Percentiles rank a stretch among this genome's conserved stretches.
Conservation (phyloP, 2,329 filamentous ascomycete species). For the Aspergillus brunneoviolaceus region DNA sequence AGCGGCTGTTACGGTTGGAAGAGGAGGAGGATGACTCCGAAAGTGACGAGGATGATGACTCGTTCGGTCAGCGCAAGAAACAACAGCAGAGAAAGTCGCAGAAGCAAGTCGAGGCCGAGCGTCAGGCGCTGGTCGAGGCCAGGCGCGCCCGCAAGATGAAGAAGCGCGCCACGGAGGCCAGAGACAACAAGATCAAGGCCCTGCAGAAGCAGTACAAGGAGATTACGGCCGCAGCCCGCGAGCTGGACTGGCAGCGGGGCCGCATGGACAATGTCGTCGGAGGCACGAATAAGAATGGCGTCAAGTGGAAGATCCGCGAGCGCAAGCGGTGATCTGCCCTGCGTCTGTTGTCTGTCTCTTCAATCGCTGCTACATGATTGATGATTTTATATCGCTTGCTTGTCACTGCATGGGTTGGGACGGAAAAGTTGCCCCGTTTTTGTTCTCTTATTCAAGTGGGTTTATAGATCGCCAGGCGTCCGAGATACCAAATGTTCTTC, state of each 20-base stretch:
- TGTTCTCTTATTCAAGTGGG: conserved; percentile 4
- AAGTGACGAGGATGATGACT: conserved; percentile 27
- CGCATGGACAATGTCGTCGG: conserved; percentile 62
- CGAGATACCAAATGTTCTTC: conserved; percentile 20
- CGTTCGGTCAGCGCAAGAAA: conserved; percentile 19
- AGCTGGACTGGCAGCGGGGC: conserved; percentile 59
- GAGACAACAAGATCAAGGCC: conserved; percentile 51
- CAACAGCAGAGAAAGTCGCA: conserved; percentile 40
- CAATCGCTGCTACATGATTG: conserved; percentile 12
- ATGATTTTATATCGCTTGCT: conserved; percentile 9
- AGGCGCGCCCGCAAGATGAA: conserved; percentile 47
- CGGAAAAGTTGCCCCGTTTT: conserved; percentile 18
- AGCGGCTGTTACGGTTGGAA: conserved; percentile 10
- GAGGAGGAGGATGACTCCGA: conserved; percentile 22
- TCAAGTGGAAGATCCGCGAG: conserved; percentile 65
- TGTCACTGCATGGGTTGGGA: conserved; percentile 8
- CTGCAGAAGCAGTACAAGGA: conserved; percentile 56
- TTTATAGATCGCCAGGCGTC: conserved; percentile 14
- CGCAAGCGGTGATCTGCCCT: conserved; percentile 46
- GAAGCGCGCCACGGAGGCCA: conserved; percentile 50
- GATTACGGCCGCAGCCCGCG: conserved; percentile 55
- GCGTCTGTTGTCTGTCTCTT: neutral
- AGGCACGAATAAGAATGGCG: conserved; percentile 62
- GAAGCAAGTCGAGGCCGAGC: conserved; percentile 46
- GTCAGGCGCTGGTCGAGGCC: conserved; percentile 38